Percentiles rank a stretch among this genome's conserved stretches.
These are phyloP conservation scores for Xylaria grammica DNA, from an alignment of 495 filamentous ascomycete species.

Conservation along the genomic window DNA sequence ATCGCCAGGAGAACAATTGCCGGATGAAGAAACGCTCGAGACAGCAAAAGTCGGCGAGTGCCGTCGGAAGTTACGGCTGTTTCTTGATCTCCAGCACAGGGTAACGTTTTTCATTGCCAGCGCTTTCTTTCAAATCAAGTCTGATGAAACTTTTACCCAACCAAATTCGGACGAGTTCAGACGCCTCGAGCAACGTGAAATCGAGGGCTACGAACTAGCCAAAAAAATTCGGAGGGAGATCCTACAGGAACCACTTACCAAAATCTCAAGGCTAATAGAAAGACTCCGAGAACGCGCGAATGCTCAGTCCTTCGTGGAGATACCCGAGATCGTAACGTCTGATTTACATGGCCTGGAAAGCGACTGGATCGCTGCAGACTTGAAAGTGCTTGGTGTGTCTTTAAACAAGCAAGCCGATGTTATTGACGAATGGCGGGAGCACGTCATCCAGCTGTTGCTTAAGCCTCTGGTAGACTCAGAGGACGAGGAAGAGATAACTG, in stretches of 20 bases:
- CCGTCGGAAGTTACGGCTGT: slow-evolving; percentile 67
- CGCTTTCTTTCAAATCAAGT: slow-evolving; percentile 81
- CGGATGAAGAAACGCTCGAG: slow-evolving; percentile 28
- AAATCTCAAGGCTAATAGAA: slow-evolving; percentile 42
- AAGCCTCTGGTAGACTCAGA: slow-evolving; percentile 84
- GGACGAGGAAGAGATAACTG: slow-evolving; percentile 71
- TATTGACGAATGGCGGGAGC: slow-evolving; percentile 74
- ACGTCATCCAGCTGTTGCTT: slow-evolving; percentile 70
- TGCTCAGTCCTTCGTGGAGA: slow-evolving; percentile 62
- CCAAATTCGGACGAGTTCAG: slow-evolving; percentile 71
- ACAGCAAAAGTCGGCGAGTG: slow-evolving; percentile 50
- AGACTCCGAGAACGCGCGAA: slow-evolving; percentile 52
- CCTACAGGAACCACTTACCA: slow-evolving; percentile 51
- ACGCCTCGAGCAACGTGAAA: slow-evolving; percentile 69
- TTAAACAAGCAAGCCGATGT: slow-evolving; percentile 73
- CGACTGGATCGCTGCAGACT: slow-evolving; percentile 32
- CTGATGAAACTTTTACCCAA: slow-evolving; percentile 61
- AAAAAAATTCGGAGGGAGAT: slow-evolving; percentile 80
- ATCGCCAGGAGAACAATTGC: slow-evolving; percentile 27
- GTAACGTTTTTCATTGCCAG: slow-evolving; percentile 86
- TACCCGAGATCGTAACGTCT: slow-evolving; percentile 57
- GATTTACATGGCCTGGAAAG: slow-evolving; percentile 43
- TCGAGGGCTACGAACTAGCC: slow-evolving; percentile 73
- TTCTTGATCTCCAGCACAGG: slow-evolving; percentile 81
- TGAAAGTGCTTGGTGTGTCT: slow-evolving; percentile 48